Conservation (phyloP, 805 yeast species). For the Saturnispora halmiae region DNA sequence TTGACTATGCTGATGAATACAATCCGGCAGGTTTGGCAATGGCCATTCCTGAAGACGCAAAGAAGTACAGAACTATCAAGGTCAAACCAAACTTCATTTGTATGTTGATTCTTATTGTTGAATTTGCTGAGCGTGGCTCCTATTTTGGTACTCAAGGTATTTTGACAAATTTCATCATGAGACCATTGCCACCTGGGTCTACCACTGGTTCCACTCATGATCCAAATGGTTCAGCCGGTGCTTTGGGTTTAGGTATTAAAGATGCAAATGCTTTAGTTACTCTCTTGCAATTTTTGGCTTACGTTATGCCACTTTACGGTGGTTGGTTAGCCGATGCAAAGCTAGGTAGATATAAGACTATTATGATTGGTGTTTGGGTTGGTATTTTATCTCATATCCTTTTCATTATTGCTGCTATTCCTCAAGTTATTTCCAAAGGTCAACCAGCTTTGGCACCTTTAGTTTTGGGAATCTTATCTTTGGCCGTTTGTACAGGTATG, state of each 20-base stretch:
- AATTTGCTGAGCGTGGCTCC: slow-evolving; percentile 49
- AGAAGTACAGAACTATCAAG: slow-evolving; percentile 28
- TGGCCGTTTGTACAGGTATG: slow-evolving; percentile 43
- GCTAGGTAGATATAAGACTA: slow-evolving; percentile 39
- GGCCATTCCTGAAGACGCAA: slow-evolving; percentile 26
- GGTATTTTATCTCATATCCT: slow-evolving; percentile 41
- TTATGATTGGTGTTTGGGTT: slow-evolving; percentile 40
- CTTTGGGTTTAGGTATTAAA: slow-evolving; percentile 38
- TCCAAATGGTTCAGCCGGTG: slow-evolving; percentile 35
- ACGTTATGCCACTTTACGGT: slow-evolving; percentile 42
- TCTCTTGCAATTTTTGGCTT: slow-evolving; percentile 40
- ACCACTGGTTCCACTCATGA: slow-evolving; percentile 35
- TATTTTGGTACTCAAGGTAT: slow-evolving; percentile 41
- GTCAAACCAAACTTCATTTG: slow-evolving; percentile 39
- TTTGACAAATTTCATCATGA: slow-evolving; percentile 41
- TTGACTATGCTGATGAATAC: slow-evolving; percentile 24
- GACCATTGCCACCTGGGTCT: slow-evolving; percentile 43
- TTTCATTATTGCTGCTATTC: slow-evolving; percentile 42
- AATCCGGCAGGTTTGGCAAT: slow-evolving; percentile 24
- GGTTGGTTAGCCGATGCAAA: slow-evolving; percentile 45
- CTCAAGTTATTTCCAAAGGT: slow-evolving; percentile 34
- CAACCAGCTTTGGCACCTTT: slow-evolving; percentile 33
- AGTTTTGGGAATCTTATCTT: slow-evolving; percentile 33
- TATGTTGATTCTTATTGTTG: slow-evolving; percentile 43
- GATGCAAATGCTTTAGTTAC: slow-evolving; percentile 40